A percentile compares a stretch with the other conserved stretches of the same genome.
These are phyloP conservation scores for Pseudogymnoascus sp. DNA, from an alignment of 2,329 filamentous ascomycete genomes.

Conservation along the genomic window DNA sequence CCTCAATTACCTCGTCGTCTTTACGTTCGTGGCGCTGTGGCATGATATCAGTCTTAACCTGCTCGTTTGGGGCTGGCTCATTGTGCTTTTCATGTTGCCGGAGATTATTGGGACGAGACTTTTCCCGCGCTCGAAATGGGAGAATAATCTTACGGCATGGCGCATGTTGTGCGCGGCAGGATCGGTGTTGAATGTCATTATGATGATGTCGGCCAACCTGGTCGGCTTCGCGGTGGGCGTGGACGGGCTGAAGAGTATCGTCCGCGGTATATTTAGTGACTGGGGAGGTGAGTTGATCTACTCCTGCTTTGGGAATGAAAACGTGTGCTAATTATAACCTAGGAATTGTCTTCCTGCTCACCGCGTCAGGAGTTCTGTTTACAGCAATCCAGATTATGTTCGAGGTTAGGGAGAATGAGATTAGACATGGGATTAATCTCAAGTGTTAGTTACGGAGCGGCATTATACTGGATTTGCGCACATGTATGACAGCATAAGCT, in stretches of 20 bases:
- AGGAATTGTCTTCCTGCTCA: constrained; percentile 60
- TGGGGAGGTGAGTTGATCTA: constrained; percentile 49
- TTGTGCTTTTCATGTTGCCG: constrained; percentile 87
- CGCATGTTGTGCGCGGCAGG: constrained; percentile 73
- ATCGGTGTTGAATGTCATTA: constrained; percentile 73
- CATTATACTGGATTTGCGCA: background rate
- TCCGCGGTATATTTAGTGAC: constrained; percentile 66
- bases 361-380: constrained; percentile 68
- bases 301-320: constrained; percentile 9
- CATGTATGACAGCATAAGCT: background rate
- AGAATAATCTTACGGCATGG: constrained; percentile 60
- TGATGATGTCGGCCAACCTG: constrained; percentile 94
- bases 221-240: constrained; percentile 91
- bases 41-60: constrained; percentile 90
- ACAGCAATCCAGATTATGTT: constrained; percentile 92
- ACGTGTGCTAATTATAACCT: background rate
- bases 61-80: constrained; percentile 93
- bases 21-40: constrained; percentile 96
- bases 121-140: constrained; percentile 66
- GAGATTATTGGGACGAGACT: constrained; percentile 65
- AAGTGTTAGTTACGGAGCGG: constrained; percentile 54
- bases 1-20: constrained; percentile 72
- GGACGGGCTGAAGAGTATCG: constrained; percentile 72
- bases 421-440: constrained; percentile 69
- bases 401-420: constrained; percentile 80